Conservation (phyloP, 1,139 yeast genomes). For the Pichia inconspicua region DNA sequence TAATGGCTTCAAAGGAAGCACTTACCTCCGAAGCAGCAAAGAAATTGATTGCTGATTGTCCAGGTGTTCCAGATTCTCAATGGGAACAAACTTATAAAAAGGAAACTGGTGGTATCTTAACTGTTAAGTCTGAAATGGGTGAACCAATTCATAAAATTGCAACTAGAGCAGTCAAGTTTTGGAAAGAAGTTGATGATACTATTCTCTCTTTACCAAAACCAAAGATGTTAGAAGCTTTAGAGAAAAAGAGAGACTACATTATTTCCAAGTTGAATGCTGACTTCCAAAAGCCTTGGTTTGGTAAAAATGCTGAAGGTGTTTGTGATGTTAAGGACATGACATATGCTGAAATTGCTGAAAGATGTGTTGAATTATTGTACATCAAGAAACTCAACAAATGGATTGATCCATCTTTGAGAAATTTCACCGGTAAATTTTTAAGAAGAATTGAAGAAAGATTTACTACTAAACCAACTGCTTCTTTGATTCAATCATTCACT, state of each 20-base stretch:
- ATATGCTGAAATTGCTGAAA: slow-evolving; percentile 79
- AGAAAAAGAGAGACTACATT: slow-evolving; percentile 78
- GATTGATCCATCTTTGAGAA: slow-evolving; percentile 83
- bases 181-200: slow-evolving; percentile 96
- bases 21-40: slow-evolving; percentile 91
- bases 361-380: slow-evolving; percentile 83
- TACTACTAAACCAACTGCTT: slow-evolving; percentile 46
- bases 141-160: slow-evolving; percentile 99
- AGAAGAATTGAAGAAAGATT: slow-evolving; percentile 97
- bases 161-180: slow-evolving; percentile 92
- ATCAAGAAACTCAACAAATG: slow-evolving; percentile 75
- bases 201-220: slow-evolving; percentile 86
- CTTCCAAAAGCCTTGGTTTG: slow-evolving; percentile 98
- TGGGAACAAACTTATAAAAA: slow-evolving; percentile 95
- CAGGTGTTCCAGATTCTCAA: slow-evolving; percentile 79
- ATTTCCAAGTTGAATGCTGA: slow-evolving; percentile 82
- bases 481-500: slow-evolving; percentile 66
- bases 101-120: slow-evolving; percentile 93
- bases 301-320: slow-evolving; percentile 65
- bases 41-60: slow-evolving; percentile 78
- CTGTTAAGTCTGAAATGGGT: slow-evolving; percentile 98
- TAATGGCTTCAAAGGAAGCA: slow-evolving; percentile 96
- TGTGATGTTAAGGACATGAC: slow-evolving; percentile 96
- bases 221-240: slow-evolving; percentile 75
- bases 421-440: slow-evolving; percentile 77